Conservation (phyloP, 2,329 filamentous ascomycete genomes). For the Aspergillus aculeatinus region DNA sequence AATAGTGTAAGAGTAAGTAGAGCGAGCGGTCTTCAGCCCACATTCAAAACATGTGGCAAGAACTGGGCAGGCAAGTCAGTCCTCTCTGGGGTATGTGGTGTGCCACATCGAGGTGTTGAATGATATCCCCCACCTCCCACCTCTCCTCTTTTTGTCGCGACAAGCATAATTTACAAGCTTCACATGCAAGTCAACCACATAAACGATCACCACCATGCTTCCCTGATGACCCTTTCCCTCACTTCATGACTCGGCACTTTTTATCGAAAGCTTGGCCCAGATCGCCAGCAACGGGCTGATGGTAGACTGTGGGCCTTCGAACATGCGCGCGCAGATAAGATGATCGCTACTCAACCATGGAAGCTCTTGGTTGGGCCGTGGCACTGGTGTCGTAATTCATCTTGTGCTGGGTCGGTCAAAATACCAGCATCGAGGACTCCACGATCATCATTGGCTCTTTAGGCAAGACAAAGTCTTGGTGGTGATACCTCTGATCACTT, state of each 20-base stretch:
- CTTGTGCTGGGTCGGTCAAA: background rate
- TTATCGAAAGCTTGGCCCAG: background rate
- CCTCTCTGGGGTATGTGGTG: background rate
- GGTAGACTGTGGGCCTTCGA: background rate
- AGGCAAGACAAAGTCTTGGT: background rate
- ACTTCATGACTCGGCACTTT: background rate
- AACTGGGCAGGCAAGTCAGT: too few species aligned
- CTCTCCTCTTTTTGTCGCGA: too few species aligned
- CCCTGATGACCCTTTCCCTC: too few species aligned
- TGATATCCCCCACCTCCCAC: background rate
- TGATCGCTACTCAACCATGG: conserved; percentile 2
- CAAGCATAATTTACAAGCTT: too few species aligned
- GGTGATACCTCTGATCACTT: background rate
- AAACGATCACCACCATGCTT: too few species aligned
- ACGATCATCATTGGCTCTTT: background rate
- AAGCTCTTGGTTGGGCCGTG: background rate
- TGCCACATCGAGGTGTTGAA: background rate
- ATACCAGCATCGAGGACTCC: background rate
- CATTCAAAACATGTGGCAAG: too few species aligned
- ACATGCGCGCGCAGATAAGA: background rate
- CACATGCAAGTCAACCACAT: too few species aligned
- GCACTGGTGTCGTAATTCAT: conserved; percentile 14
- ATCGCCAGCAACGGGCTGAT: background rate
- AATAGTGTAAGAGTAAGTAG: too few species aligned
- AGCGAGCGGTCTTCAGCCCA: too few species aligned